These are phyloP conservation scores for Puccinia triticina DNA, from an alignment of 1,284 basidiomycete genomes.

Conservation along the genomic window DNA sequence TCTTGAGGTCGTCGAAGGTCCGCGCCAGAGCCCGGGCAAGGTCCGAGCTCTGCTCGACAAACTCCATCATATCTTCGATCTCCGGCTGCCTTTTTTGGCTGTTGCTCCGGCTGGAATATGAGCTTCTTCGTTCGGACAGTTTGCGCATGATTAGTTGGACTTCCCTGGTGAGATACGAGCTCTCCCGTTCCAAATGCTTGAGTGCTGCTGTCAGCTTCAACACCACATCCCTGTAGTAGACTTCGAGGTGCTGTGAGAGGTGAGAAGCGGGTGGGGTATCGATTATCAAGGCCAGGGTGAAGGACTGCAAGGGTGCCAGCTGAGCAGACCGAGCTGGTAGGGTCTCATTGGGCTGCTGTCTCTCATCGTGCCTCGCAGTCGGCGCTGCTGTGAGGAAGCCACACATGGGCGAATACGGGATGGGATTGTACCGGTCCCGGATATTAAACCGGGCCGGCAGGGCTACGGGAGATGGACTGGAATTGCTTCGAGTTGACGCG, in stretches of 20 bases:
- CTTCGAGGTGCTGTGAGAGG: slow-evolving; percentile 49
- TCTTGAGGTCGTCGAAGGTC: slow-evolving; percentile 43
- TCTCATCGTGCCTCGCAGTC: slow-evolving; percentile 16
- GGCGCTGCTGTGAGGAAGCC: not conserved
- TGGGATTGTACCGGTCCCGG: slow-evolving; percentile 8
- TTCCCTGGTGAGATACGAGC: slow-evolving; percentile 44
- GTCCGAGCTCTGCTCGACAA: slow-evolving; percentile 35
- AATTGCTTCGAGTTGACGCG: slow-evolving; percentile 46
- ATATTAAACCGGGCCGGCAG: slow-evolving; percentile 23
- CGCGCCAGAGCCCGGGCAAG: slow-evolving; percentile 45
- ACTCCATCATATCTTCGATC: slow-evolving; percentile 33
- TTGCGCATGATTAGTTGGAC: slow-evolving; percentile 34
- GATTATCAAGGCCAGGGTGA: slow-evolving; percentile 51
- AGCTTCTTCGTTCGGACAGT: slow-evolving; percentile 31
- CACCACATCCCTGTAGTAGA: slow-evolving; percentile 49
- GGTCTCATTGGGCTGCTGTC: not conserved
- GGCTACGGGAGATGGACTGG: slow-evolving; percentile 44
- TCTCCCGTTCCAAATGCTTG: slow-evolving; percentile 42
- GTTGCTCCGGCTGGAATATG: slow-evolving; percentile 1
- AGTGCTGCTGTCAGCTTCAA: slow-evolving; percentile 49
- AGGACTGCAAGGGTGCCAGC: slow-evolving; percentile 43
- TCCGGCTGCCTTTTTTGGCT: slow-evolving; percentile 26
- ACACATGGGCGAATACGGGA: slow-evolving; percentile 31
- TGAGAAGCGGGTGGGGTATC: slow-evolving; percentile 47
- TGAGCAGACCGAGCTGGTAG: slow-evolving; percentile 4